phyloP scores from a whole-genome alignment of 257 asterid species.

The Solanum sejunctum region DNA sequence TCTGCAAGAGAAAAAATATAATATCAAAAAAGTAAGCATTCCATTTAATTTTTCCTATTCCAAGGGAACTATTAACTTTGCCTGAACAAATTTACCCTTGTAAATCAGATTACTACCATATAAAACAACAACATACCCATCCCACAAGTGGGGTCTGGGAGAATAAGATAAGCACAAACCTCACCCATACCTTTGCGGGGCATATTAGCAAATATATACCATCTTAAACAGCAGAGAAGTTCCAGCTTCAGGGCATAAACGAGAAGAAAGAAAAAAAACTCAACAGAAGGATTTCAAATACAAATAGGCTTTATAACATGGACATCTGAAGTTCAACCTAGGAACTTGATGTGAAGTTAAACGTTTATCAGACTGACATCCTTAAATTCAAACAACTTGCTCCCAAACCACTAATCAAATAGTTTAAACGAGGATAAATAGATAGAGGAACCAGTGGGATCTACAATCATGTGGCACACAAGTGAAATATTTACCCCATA shows the following conservation, averaged over 20 bases:
- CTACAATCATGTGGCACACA: not conserved
- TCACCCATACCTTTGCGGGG: no score
- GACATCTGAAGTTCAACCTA: not conserved
- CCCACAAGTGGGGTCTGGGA: no score
- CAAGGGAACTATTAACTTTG: not conserved
- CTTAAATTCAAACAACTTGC: not conserved
- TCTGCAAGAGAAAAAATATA: slow-evolving; percentile 44
- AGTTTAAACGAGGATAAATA: not conserved
- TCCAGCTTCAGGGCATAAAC: not conserved
- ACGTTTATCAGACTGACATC: not conserved
- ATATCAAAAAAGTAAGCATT: slow-evolving; percentile 10
- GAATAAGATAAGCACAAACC: no score
- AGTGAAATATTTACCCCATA: not conserved
- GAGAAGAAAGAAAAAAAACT: not conserved
- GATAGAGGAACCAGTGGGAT: not conserved
- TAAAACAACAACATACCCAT: no score
- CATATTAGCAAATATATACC: not conserved
- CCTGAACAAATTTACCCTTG: not conserved
- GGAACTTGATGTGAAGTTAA: not conserved
- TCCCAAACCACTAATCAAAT: not conserved
- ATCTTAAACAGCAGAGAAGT: not conserved
- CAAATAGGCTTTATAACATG: not conserved
- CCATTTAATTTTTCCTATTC: not conserved
- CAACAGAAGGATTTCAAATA: not conserved
- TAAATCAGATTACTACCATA: not conserved